Conservation (phyloP, 331 rosid species). For the Dryas integrifolia region DNA sequence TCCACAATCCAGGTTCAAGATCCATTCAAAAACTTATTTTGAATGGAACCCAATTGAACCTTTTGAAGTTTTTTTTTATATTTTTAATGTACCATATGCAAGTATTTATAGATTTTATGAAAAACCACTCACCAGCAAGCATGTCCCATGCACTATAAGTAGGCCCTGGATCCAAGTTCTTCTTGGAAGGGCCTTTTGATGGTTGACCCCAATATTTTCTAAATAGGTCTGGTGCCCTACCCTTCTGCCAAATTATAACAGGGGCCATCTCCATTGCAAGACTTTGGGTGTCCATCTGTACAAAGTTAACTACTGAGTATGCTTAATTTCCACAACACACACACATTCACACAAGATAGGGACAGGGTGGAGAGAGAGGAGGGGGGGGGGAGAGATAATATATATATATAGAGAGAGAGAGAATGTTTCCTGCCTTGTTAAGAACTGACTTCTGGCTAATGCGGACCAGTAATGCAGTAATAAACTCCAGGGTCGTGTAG, state of each 20-base stretch:
- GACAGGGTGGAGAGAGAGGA: constrained; percentile 6
- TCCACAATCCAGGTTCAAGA: no score
- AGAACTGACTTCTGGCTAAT: constrained; percentile 86
- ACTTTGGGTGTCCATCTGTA: constrained; percentile 78
- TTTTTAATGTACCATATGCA: not conserved
- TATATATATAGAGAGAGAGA: constrained; percentile 4
- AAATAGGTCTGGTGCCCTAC: constrained; percentile 57
- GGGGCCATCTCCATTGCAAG: constrained; percentile 96
- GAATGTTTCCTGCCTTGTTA: constrained; percentile 62
- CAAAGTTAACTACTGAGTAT: constrained; percentile 28
- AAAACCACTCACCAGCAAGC: constrained; percentile 70
- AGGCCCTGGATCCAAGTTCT: constrained; percentile 45
- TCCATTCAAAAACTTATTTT: no score
- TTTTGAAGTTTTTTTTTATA: not conserved
- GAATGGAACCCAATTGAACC: not conserved
- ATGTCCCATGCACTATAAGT: constrained; percentile 64
- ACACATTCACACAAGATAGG: not conserved
- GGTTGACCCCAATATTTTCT: constrained; percentile 64
- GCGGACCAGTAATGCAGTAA: constrained; percentile 78
- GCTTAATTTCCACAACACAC: not conserved
- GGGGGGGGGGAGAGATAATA: not conserved
- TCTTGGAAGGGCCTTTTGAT: constrained; percentile 55
- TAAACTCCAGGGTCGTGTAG: constrained; percentile 87
- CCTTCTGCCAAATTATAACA: constrained; percentile 78
- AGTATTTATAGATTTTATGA: not conserved